Evolutionary conservation across 768 basidiomycete genomes (phyloP).

Genomic region (Lenzites betulinus): DNA sequence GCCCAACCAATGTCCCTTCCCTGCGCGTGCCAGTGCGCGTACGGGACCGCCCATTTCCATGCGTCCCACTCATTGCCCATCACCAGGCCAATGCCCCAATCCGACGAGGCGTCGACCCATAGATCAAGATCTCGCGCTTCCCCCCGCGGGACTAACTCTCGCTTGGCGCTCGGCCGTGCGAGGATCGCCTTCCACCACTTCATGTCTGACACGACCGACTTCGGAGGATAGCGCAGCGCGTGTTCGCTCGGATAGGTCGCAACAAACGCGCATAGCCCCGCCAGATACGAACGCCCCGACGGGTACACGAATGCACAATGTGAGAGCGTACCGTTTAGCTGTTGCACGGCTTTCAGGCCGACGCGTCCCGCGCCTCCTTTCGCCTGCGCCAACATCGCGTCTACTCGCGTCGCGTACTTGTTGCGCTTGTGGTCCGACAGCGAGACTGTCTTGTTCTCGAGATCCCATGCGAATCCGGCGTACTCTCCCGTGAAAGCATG

Average conservation of each 20-base stretch:
- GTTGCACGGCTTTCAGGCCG: slow-evolving; percentile 18
- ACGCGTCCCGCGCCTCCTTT: background rate
- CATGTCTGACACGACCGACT: slow-evolving; percentile 31
- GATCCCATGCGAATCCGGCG: slow-evolving; percentile 36
- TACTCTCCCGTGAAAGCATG: slow-evolving; percentile 27
- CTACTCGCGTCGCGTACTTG: slow-evolving; percentile 26
- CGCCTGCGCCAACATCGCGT: slow-evolving; percentile 16
- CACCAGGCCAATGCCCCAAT: background rate
- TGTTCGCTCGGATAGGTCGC: slow-evolving; percentile 11
- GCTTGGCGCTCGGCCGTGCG: background rate
- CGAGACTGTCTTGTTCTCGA: slow-evolving; percentile 27
- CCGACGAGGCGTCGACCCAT: background rate
- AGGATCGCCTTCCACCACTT: slow-evolving; percentile 36
- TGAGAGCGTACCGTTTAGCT: slow-evolving; percentile 34
- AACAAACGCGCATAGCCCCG: slow-evolving; percentile 30
- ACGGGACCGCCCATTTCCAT: background rate
- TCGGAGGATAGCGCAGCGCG: slow-evolving; percentile 22
- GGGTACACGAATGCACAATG: slow-evolving; percentile 37
- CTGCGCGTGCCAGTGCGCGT: background rate
- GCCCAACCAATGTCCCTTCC: slow-evolving; percentile 2
- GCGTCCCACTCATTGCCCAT: background rate
- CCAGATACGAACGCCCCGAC: slow-evolving; percentile 29
- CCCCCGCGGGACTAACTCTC: background rate
- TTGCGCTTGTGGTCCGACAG: slow-evolving; percentile 34
- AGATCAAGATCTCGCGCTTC: background rate